Percentiles rank a stretch among this genome's conserved stretches.
Evolutionary conservation across 2,329 filamentous ascomycete genomes (phyloP).

Genomic region (Epichloe gansuensis): DNA sequence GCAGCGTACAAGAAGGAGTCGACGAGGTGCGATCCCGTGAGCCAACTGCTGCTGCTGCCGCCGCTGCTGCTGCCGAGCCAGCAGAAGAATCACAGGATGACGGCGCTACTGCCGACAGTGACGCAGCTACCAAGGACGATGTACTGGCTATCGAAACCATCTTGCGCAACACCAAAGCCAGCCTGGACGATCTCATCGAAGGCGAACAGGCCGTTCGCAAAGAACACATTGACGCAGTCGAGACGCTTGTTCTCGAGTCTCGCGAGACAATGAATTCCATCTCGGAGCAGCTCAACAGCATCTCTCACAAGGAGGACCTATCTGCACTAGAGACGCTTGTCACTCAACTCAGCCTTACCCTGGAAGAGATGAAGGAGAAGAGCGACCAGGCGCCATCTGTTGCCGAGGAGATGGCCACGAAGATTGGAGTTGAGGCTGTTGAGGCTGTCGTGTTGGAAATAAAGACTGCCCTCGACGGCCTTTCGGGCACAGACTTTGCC

Average conservation of each 20-base stretch:
- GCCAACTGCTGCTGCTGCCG: conserved; percentile 1
- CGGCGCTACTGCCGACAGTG: conserved; percentile 11
- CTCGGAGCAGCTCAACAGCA: conserved; percentile 52
- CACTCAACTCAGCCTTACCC: conserved; percentile 59
- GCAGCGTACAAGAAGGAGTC: conserved; percentile 35
- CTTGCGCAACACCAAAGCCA: conserved; percentile 77
- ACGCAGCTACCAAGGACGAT: conserved; percentile 54
- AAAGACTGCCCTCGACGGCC: conserved; percentile 63
- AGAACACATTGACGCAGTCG: conserved; percentile 53
- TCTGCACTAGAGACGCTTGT: conserved; percentile 65
- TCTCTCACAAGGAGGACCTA: conserved; percentile 69
- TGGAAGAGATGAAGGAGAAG: conserved; percentile 61
- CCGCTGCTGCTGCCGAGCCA: conserved; percentile 9
- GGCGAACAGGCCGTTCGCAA: conserved; percentile 58
- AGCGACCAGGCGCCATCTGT: conserved; percentile 38
- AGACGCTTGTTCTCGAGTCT: conserved; percentile 56
- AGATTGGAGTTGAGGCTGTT: conserved; percentile 71
- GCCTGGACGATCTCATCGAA: conserved; percentile 69
- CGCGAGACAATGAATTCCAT: conserved; percentile 61
- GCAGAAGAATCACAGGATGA: conserved; percentile 11
- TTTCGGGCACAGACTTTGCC: conserved; percentile 59
- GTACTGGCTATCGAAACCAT: conserved; percentile 85
- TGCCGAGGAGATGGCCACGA: conserved; percentile 56
- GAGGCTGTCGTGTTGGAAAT: conserved; percentile 75
- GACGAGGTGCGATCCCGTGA: conserved; percentile 30